Evolutionary conservation across 163 green algal genomes (phyloP), one percentile per base, ranked within the genome.

Genomic region (Scenedesmus sp.): DNA sequence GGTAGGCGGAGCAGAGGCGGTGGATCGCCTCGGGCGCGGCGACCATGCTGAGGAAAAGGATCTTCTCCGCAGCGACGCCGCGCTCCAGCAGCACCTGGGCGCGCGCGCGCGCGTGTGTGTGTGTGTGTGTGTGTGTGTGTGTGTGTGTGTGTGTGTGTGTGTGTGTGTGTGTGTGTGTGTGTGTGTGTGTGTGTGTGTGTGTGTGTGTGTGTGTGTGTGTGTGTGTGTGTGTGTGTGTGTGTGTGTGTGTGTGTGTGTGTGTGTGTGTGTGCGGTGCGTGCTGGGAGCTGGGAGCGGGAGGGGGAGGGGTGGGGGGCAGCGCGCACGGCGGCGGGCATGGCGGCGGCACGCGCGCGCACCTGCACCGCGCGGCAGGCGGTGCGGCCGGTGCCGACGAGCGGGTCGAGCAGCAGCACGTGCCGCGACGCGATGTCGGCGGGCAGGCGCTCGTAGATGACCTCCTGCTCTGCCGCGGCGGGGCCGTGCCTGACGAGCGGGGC

Each of bases 361-460:
- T 94, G 60, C 33, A 98, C 94, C n/a, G 91, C 91, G 26, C 89
- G 83, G 47, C 80, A 82, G 14, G 93, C 92, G 22, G 92, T 95
- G 77, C 90, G 92, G 50, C 94, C 93, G 0, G 93, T 98, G 33
- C 89, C 96, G 62, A 99, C 88, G 42, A 99, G 95, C 18, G 96
- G 96, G 84, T 99, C 96, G 86, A 99, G 89, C 58, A 99, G 89
- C 73, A 99, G 87, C 75, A 99, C 96, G 78, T 95, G 92, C 36
- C 96, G 88, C 34, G 94, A 70, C 3, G 90, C 81, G 48, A 99
- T 98, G 90, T 99, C 96, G 3, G 47, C 47, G 5, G 95, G 95
- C 50, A 98, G 91, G 83, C 96, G 97, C 85, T 97, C 89, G 80
- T 98, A 98, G 18, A 97, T 86, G 10, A 97, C 87, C 85, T 92